These are phyloP conservation scores for Rhynchospora breviuscula DNA, from an alignment of 176 grass and related monocot genomes.

Conservation along the genomic window DNA sequence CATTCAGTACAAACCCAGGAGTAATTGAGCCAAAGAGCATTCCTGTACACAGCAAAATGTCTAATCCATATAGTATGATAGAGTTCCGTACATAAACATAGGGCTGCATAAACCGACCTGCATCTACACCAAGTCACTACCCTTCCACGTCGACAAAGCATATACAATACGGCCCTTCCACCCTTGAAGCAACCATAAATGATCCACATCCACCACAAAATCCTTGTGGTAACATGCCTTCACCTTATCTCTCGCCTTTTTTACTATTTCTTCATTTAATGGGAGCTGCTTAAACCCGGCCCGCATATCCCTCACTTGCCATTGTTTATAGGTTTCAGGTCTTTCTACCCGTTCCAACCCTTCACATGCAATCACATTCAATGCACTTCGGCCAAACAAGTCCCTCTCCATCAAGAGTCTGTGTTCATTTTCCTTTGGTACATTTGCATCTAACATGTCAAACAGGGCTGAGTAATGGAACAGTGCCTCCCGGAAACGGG, in stretches of 20 bases:
- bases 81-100: constrained; percentile 1
- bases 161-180: constrained; percentile 78
- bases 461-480: constrained; percentile 70
- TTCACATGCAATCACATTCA: constrained; percentile 74
- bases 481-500: constrained; percentile 67
- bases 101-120: not conserved
- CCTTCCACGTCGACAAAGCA: constrained; percentile 54
- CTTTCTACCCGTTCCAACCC: constrained; percentile 43
- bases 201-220: constrained; percentile 66
- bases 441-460: constrained; percentile 63
- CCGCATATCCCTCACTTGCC: constrained; percentile 73
- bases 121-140: constrained; percentile 18
- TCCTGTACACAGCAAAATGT: constrained; percentile 32
- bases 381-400: constrained; percentile 50
- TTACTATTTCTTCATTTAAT: constrained; percentile 40
- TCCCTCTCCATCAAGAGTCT: constrained; percentile 65
- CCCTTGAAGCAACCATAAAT: constrained; percentile 72
- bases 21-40: constrained; percentile 3
- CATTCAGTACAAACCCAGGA: not conserved
- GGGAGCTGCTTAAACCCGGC: constrained; percentile 67
- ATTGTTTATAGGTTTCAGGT: constrained; percentile 60
- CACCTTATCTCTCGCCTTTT: constrained; percentile 34
- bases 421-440: constrained; percentile 59
- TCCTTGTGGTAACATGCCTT: constrained; percentile 65
- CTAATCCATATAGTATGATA: not conserved